These are phyloP conservation scores for Phaeotremella fagi DNA, from an alignment of 768 basidiomycete genomes.

Conservation along the genomic window DNA sequence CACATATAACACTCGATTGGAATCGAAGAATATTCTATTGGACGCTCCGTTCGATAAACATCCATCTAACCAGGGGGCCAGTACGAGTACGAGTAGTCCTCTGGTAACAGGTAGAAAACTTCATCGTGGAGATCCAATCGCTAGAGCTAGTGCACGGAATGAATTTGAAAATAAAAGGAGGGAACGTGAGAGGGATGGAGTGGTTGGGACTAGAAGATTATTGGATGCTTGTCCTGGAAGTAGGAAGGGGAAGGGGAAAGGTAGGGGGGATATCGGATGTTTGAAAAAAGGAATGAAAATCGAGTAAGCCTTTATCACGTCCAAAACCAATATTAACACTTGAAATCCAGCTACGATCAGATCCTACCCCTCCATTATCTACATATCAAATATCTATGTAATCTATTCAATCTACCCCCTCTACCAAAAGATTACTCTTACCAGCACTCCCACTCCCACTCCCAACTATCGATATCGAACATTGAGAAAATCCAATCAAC, in stretches of 20 bases:
- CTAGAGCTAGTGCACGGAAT: slow-evolving; percentile 6
- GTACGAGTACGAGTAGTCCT: slow-evolving; percentile 2
- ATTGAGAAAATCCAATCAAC: slow-evolving; percentile 30
- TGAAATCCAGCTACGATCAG: slow-evolving; percentile 25
- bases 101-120: slow-evolving; percentile 29
- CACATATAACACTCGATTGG: slow-evolving; percentile 32
- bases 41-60: neutral
- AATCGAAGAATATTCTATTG: slow-evolving; percentile 30
- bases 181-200: slow-evolving; percentile 14
- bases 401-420: slow-evolving; percentile 24
- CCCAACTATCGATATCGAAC: neutral
- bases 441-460: neutral
- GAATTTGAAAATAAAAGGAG: slow-evolving; percentile 1
- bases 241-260: slow-evolving; percentile 13
- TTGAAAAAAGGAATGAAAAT: slow-evolving; percentile 16
- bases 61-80: slow-evolving; percentile 5
- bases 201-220: too few species aligned
- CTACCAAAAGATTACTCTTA: neutral
- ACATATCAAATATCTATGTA: slow-evolving; percentile 33
- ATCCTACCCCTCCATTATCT: slow-evolving; percentile 36
- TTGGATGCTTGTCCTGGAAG: slow-evolving; percentile 21
- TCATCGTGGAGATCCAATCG: slow-evolving; percentile 24
- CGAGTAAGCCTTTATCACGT: slow-evolving; percentile 9
- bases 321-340: neutral
- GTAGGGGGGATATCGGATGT: slow-evolving; percentile 1